Conservation (phyloP, 768 basidiomycete genomes). For the Xerocomellus intermedius region DNA sequence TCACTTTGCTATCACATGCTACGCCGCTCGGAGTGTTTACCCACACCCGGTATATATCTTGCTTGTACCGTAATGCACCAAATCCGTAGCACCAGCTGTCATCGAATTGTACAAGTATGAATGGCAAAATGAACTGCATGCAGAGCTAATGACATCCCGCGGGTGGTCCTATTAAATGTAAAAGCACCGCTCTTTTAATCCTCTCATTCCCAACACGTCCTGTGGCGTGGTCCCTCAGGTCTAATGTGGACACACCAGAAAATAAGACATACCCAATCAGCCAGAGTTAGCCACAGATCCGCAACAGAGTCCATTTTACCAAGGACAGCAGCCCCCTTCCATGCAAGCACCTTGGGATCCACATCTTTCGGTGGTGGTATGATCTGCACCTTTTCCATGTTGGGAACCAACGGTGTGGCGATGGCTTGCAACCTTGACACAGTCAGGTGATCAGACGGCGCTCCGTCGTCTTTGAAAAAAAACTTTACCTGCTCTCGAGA, state of each 20-base stretch:
- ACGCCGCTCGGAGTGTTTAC: background rate
- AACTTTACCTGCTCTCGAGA: slow-evolving; percentile 73
- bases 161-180: slow-evolving; percentile 49
- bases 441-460: slow-evolving; percentile 4
- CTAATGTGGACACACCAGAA: background rate
- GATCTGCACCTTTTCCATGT: slow-evolving; percentile 87
- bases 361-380: slow-evolving; percentile 94
- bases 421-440: slow-evolving; percentile 65
- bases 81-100: background rate
- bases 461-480: background rate
- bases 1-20: slow-evolving; percentile 5
- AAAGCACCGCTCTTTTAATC: slow-evolving; percentile 79
- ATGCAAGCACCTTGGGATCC: slow-evolving; percentile 84
- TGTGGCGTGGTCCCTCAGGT: slow-evolving; percentile 30
- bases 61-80: slow-evolving; percentile 17
- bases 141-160: background rate
- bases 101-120: background rate
- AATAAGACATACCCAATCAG: slow-evolving; percentile 74
- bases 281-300: slow-evolving; percentile 84
- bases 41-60: background rate
- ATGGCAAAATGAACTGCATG: background rate
- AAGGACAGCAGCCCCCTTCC: slow-evolving; percentile 93
- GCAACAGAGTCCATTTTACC: slow-evolving; percentile 87
- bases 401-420: slow-evolving; percentile 74
- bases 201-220: slow-evolving; percentile 79